Evolutionary conservation across 2,329 filamentous ascomycete species (phyloP), one percentile per base, ranked within the genome.

Genomic region (Trichothecium sympodiale): DNA sequence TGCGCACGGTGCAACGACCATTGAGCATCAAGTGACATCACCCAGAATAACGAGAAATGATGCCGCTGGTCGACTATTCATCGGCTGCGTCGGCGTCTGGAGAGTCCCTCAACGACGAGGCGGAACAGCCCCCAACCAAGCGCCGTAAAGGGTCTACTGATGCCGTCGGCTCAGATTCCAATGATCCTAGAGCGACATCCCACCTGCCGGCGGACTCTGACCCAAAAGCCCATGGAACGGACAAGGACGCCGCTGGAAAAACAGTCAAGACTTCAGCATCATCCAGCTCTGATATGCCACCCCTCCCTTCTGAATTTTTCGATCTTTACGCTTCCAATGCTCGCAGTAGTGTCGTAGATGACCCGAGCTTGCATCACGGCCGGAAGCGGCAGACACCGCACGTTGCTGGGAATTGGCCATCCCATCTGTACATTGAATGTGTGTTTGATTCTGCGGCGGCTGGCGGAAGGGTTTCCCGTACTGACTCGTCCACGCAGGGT

Each of bases 391-490:
- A 80, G 38, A 83, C 77, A 33, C 88, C 89, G 17, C 91, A 98
- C 58, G 67, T 89, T 17, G 74, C 78, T 40, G 91, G 91, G 41
- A 85, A 87, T 56, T 98, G 91, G 91, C 86, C 89, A 2, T 86
- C 80, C 25, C 89, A 96, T 59, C 55, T 96, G 31, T 96, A 94
- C 56, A 67, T 94, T 38, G 89, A 96, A 63, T 98, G 91, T 93
- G n/a, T n/a, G n/a, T n/a, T n/a, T n/a, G 68, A 60, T 77, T 64
- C 27, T 12, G 37, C 26, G 8, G 8, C 33, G 10, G 20, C 10
- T 10, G 10, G 20, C 10, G 20, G 6, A 25, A 6, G 20, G 20
- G 10, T 6, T 25, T 36, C 27, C 14, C 32, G 17, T 25, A 9
- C 17, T 29, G 15, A 20, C 23, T 31, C 13, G 27, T 48, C 51